Conservation (phyloP, 306 rosid species). For the Cucumis melo region DNA sequence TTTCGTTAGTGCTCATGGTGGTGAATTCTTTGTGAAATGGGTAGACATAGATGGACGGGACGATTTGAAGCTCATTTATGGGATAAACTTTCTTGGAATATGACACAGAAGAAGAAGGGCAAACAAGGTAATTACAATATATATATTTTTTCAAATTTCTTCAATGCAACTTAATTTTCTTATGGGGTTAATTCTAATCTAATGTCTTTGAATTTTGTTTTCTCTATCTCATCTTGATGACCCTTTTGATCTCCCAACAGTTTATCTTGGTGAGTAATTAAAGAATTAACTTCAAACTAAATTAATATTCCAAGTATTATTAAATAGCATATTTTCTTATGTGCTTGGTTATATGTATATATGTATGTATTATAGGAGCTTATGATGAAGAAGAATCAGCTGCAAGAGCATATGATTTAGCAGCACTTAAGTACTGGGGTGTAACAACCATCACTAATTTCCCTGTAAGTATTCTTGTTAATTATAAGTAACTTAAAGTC, state of each 20-base stretch:
- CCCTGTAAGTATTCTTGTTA: conserved; percentile 25
- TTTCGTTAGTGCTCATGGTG: not conserved
- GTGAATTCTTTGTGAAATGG: not conserved
- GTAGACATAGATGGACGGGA: conserved; percentile 90
- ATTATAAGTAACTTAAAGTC: not conserved
- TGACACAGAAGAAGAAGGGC: conserved; percentile 84
- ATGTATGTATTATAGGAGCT: conserved; percentile 38
- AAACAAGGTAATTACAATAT: conserved; percentile 44
- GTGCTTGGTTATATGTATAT: not conserved
- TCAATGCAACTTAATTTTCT: not conserved
- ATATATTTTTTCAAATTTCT: not conserved
- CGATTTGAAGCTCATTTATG: conserved; percentile 86
- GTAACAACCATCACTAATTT: conserved; percentile 69
- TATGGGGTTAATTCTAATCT: not conserved
- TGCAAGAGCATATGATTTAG: conserved; percentile 91
- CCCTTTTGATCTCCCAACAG: conserved; percentile 13
- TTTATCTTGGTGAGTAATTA: conserved; percentile 35
- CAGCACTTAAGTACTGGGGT: conserved; percentile 89
- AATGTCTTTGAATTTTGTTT: not conserved
- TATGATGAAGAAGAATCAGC: conserved; percentile 91
- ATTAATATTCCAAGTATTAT: no score
- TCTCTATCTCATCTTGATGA: not conserved
- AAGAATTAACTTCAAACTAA: not conserved
- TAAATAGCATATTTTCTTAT: not conserved
- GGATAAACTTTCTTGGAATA: conserved; percentile 95